Evolutionary conservation across 345 rosid species (phyloP).

Genomic region (Eucalyptus erythrocorys): DNA sequence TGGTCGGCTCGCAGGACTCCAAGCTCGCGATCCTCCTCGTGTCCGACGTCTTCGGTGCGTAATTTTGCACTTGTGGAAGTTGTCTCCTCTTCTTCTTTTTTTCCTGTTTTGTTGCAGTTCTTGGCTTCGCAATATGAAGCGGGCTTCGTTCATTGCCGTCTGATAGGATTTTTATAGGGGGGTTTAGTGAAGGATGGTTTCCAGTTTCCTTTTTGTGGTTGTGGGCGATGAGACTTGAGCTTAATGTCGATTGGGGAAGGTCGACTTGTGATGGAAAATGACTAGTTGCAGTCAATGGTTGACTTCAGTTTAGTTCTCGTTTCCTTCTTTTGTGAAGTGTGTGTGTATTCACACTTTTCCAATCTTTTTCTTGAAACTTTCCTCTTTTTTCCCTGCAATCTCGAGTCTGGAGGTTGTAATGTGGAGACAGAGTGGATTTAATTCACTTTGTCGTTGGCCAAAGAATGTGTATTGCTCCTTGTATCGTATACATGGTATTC

Average conservation of each 20-base stretch:
- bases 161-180: background rate
- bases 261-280: background rate
- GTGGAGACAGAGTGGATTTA: background rate
- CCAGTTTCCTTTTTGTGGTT: background rate
- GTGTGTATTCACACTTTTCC: background rate
- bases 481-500: background rate
- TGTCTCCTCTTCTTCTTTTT: background rate
- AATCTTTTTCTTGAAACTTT: background rate
- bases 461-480: background rate
- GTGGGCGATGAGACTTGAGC: background rate
- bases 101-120: background rate
- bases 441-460: background rate
- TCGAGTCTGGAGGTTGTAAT: background rate
- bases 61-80: background rate
- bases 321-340: background rate
- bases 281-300: background rate
- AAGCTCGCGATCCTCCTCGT: constrained; percentile 17
- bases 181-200: background rate
- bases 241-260: background rate
- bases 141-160: background rate
- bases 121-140: background rate
- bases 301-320: background rate
- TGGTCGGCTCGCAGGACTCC: constrained; percentile 17
- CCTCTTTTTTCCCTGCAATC: background rate
- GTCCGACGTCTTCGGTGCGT: constrained; percentile 40